phyloP scores from a whole-genome alignment of 805 yeast species.

The Schwanniomyces sp. region DNA sequence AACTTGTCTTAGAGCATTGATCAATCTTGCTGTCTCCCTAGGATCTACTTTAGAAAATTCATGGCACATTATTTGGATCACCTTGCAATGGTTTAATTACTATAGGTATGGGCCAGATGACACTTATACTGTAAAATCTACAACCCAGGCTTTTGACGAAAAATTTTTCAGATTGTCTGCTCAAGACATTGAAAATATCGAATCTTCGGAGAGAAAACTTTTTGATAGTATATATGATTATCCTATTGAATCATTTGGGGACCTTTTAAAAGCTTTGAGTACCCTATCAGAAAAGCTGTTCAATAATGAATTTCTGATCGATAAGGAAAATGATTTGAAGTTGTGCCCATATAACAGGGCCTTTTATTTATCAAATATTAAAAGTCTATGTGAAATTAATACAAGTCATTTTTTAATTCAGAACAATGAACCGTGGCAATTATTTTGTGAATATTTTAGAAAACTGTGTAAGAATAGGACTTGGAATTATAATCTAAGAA shows the following conservation, averaged over 20 bases:
- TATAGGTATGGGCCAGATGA: slow-evolving; percentile 58
- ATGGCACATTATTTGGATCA: slow-evolving; percentile 61
- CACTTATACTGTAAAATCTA: slow-evolving; percentile 31
- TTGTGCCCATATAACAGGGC: slow-evolving; percentile 54
- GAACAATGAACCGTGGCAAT: slow-evolving; percentile 47
- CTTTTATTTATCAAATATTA: slow-evolving; percentile 54
- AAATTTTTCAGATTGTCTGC: slow-evolving; percentile 35
- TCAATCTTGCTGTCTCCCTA: slow-evolving; percentile 75
- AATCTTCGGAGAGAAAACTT: slow-evolving; percentile 57
- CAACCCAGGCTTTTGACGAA: slow-evolving; percentile 16
- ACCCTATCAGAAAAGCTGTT: slow-evolving; percentile 35
- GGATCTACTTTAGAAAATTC: slow-evolving; percentile 68
- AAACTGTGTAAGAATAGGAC: slow-evolving; percentile 44
- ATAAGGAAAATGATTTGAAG: slow-evolving; percentile 4
- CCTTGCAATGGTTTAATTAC: slow-evolving; percentile 80
- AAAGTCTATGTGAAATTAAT: slow-evolving; percentile 52
- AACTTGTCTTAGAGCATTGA: slow-evolving; percentile 73
- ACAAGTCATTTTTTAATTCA: slow-evolving; percentile 48
- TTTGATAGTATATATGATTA: slow-evolving; percentile 61
- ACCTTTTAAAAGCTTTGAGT: slow-evolving; percentile 48
- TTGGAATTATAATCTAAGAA: slow-evolving; percentile 37
- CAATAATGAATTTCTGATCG: slow-evolving; percentile 3
- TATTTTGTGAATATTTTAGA: slow-evolving; percentile 47
- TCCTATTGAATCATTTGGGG: slow-evolving; percentile 48
- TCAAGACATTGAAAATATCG: slow-evolving; percentile 52